Evolutionary conservation across 129 eudicot species (phyloP), one percentile per base, ranked within the genome.

Genomic region (Tagetes erecta): DNA sequence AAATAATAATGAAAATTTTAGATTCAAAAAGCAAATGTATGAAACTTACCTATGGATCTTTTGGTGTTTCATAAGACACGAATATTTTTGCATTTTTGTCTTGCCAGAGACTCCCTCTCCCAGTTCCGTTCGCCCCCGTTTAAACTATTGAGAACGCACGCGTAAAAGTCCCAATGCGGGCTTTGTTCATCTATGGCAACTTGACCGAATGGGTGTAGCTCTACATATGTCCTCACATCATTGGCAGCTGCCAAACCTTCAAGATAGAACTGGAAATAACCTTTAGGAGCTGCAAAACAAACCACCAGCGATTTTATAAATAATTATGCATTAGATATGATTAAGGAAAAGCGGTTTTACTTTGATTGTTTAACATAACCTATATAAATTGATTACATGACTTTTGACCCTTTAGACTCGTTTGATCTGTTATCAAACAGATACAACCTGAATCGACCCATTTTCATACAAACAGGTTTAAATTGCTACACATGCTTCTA

Each of bases 151-250:
- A 93, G 72, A 72, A 81, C 86, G 9, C 41, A 81, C 4, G 73
- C 59, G 68, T 93, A 93, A 72, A 81, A 88, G 33, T 1, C 63
- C 97, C 98, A 93, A 30, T 41, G 57, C 30, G 76, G 57, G 80
- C 36, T 78, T 10, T 68, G 83, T 79, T 90, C 87, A 36, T 85
- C 83, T 9, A 93, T 90, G 53, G 80, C 72, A 45, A 77, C 20
- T 79, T 88, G 96, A 67, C 97, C 98, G 74, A 90, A 83, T 1
- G 96, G 97, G 68, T 93, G 78, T 67, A 78, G 75, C 78, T 84
- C 84, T 56, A 90, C 92, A 56, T 83, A 86, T 36, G 80, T 74
- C 76, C 75, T 83, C 44, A 82, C 84, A 44, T 90, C 75, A 7
- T 83, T 92, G 42, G 84, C 72, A 0, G 5, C 47, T 14, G 87